A percentile compares a stretch with the other conserved stretches of the same genome.
These are phyloP conservation scores for Colletotrichum graminicola DNA, from an alignment of 2,329 filamentous ascomycete species.

Conservation along the genomic window DNA sequence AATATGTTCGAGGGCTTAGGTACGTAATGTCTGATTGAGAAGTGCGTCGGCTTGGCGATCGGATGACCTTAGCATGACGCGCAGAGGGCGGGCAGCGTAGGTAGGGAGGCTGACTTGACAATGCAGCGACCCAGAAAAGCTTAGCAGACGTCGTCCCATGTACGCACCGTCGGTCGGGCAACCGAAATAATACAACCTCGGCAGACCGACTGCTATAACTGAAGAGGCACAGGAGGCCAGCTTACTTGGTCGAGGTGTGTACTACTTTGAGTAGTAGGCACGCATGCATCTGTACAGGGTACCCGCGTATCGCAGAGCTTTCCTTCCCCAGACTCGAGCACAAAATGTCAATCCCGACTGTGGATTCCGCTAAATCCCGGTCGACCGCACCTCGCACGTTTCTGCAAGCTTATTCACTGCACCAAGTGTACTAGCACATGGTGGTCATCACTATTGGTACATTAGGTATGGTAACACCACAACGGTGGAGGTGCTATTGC, in stretches of 20 bases:
- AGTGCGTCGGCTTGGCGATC: background rate
- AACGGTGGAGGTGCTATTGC: background rate
- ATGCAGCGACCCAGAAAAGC: background rate
- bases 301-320: constrained; percentile 3
- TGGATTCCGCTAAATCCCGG: constrained; percentile 8
- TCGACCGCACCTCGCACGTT: background rate
- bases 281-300: too few species aligned
- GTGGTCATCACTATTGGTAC: background rate
- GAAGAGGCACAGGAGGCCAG: background rate
- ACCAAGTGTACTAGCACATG: background rate
- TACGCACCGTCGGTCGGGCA: background rate
- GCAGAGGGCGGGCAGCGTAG: background rate
- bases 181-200: constrained; percentile 27
- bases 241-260: too few species aligned
- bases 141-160: background rate
- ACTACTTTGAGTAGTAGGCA: too few species aligned
- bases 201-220: background rate
- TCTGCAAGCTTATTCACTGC: background rate
- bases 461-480: background rate
- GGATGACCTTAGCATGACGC: constrained; percentile 19
- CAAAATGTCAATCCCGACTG: background rate
- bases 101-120: background rate
- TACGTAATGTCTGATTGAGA: background rate
- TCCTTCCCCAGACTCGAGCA: constrained; percentile 3
- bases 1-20: background rate